Evolutionary conservation across 306 rosid species (phyloP), one percentile per base, ranked within the genome.

Genomic region (Malus sieversii): DNA sequence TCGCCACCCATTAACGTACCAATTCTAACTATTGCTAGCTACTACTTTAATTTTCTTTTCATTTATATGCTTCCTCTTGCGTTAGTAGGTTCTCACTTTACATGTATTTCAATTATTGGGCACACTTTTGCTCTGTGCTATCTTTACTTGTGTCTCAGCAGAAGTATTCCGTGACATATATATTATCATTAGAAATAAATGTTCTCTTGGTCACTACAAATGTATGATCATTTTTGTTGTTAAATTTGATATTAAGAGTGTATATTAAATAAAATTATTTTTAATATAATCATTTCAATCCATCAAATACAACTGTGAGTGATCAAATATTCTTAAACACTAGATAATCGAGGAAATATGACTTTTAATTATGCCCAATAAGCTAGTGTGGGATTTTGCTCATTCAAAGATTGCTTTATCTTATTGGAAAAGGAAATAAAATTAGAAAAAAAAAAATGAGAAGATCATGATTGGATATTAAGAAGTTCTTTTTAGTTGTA

Each of bases 1-100:
- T 80, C 59, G 82, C 86, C 78, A 82, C 88, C 83, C 88, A 77
- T 81, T 77, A 61, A 70, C 77, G 75, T 82, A 72, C 89, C 90
- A 79, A 46, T 81, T 81, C 75, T 77, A 65, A 83, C 87, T 77
- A 79, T 85, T 86, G 70, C 83, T 61, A 60, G 55, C 55, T 64
- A 3, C 81, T 80, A 72, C 86, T 78, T 86, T 80, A 74, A 74
- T 77, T 82, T 83, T 87, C 81, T 82, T 74, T 75, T 75, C 83
- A 78, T 81, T 75, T 79, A 78, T 68, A 51, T 73, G 55, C 29
- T 23, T 76, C 60, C 55, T 59, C 25, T 1, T 51, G 55, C 64
- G 51, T 66, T 38, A 35, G 48, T 66, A 35, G 51, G 51, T 18
- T 66, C 16, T 58, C 29, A 66, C 74, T 75, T 63, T 52, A 27